phyloP scores from a whole-genome alignment of 202 grass and related monocot species.

The Saccharum hybrid region DNA sequence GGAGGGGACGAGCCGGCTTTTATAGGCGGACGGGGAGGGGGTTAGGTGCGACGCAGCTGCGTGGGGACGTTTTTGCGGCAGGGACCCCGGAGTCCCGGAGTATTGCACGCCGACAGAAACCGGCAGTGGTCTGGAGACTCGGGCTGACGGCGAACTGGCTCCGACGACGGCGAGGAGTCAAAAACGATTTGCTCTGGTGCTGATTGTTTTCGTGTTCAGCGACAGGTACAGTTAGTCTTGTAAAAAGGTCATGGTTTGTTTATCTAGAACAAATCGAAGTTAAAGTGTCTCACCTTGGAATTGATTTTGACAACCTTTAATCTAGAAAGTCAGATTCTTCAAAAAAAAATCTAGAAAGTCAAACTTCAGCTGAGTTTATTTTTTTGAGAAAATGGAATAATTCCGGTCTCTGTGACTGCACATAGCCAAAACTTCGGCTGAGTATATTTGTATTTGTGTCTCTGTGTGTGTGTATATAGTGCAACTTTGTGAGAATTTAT shows the following conservation, averaged over 20 bases:
- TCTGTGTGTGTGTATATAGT: too few species aligned
- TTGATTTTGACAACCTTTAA: not conserved
- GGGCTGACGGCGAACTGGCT: not conserved
- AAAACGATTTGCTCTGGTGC: constrained; percentile 8
- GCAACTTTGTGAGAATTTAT: not conserved
- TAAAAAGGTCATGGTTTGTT: not conserved
- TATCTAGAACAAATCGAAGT: constrained; percentile 31
- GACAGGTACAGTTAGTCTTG: not conserved
- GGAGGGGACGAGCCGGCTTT: constrained; percentile 1
- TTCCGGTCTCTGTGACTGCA: too few species aligned
- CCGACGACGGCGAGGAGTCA: constrained; percentile 14
- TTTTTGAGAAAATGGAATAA: too few species aligned
- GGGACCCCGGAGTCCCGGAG: not conserved
- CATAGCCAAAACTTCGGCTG: too few species aligned
- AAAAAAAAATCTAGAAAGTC: too few species aligned
- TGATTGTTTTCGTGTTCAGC: not conserved
- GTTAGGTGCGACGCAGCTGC: constrained; percentile 38
- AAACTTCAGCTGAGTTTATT: too few species aligned
- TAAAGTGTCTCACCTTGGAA: not conserved
- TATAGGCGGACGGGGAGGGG: constrained; percentile 35
- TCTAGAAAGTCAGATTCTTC: too few species aligned
- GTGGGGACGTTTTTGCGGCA: not conserved
- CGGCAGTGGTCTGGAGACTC: not conserved
- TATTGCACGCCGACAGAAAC: constrained; percentile 33
- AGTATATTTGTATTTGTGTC: too few species aligned